phyloP scores from a whole-genome alignment of 2,329 filamentous ascomycete genomes.

The Hypoxylon sp. region DNA sequence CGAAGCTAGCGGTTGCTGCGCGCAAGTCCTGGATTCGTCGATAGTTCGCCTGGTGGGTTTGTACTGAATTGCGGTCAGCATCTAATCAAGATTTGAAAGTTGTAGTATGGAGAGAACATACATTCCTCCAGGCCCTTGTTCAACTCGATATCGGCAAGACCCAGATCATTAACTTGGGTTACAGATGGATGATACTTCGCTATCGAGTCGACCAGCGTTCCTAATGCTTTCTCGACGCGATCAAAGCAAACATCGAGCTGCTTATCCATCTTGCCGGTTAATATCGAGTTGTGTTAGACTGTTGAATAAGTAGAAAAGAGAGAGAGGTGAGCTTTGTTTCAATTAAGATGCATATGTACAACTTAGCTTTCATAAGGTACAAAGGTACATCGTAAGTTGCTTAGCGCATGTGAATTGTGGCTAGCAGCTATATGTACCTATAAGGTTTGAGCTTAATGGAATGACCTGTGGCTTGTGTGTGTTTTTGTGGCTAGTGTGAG shows the following conservation, averaged over 20 bases:
- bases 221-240: slow-evolving; percentile 76
- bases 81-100: neutral
- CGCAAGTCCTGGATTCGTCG: slow-evolving; percentile 78
- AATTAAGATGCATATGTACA: neutral
- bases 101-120: slow-evolving; percentile 55
- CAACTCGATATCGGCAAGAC: slow-evolving; percentile 78
- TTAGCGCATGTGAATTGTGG: slow-evolving; percentile 10
- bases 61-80: slow-evolving; percentile 63
- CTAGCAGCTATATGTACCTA: neutral
- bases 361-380: slow-evolving; percentile 2
- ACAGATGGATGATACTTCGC: slow-evolving; percentile 84
- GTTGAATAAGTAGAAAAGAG: slow-evolving; percentile 4
- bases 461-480: slow-evolving; percentile 5
- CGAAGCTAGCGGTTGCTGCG: slow-evolving; percentile 73
- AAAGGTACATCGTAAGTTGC: neutral
- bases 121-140: slow-evolving; percentile 75
- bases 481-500: slow-evolving; percentile 16
- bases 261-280: slow-evolving; percentile 68
- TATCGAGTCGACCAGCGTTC: slow-evolving; percentile 82
- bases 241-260: slow-evolving; percentile 74
- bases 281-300: neutral
- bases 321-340: slow-evolving; percentile 7
- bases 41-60: slow-evolving; percentile 82
- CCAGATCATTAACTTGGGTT: slow-evolving; percentile 76
- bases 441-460: neutral